phyloP scores from a whole-genome alignment of 2,329 filamentous ascomycete species.

The Aspergillus awamori region DNA sequence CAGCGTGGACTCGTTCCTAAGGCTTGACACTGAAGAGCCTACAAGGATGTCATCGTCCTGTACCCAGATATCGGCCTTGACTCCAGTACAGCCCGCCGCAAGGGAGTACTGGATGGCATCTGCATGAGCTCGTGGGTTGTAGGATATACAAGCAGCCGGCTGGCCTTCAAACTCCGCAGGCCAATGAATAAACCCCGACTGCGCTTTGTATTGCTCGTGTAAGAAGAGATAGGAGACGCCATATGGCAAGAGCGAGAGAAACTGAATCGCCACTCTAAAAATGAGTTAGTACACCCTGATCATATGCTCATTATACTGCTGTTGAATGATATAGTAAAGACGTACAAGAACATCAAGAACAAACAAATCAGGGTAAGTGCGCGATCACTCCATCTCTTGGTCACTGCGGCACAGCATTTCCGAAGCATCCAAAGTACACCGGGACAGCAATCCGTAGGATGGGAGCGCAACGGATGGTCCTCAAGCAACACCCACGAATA shows the following conservation, averaged over 20 bases:
- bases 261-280: conserved; percentile 26
- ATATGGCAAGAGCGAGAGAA: conserved; percentile 24
- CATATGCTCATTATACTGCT: too few relatives aligned
- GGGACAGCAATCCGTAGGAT: conserved; percentile 36
- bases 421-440: conserved; percentile 25
- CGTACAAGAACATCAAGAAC: conserved; percentile 29
- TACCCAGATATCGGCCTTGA: conserved; percentile 32
- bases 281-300: neutral
- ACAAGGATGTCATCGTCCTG: conserved; percentile 28
- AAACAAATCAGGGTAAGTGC: conserved; percentile 29
- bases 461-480: conserved; percentile 38
- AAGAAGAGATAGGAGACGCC: conserved; percentile 21
- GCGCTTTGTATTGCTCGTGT: conserved; percentile 9
- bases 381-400: conserved; percentile 26
- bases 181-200: conserved; percentile 16
- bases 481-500: conserved; percentile 30
- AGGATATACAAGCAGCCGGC: conserved; percentile 26
- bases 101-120: conserved; percentile 27
- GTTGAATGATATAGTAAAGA: neutral
- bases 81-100: conserved; percentile 30
- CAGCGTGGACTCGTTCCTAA: conserved; percentile 22
- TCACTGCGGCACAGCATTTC: conserved; percentile 18
- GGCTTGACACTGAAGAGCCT: conserved; percentile 15
- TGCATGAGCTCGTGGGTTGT: conserved; percentile 20
- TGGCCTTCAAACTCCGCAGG: conserved; percentile 17